A percentile compares a stretch with the other conserved stretches of the same genome.
Evolutionary conservation across 2,329 filamentous ascomycete genomes (phyloP).

Genomic region (Clonostachys sp.): DNA sequence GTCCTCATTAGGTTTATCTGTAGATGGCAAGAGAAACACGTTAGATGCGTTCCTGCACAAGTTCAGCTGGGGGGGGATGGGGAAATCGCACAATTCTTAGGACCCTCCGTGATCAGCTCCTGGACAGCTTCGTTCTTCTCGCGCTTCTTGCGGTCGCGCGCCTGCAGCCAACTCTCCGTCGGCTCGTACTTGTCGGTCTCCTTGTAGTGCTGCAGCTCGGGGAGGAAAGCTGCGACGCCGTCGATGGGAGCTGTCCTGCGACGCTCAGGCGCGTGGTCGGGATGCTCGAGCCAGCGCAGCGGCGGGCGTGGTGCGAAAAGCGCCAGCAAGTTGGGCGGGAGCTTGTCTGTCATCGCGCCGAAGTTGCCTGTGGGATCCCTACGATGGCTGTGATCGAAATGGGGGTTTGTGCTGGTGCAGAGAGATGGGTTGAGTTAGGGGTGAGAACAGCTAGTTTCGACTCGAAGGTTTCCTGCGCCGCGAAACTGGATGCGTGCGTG

Average conservation of each 20-base stretch:
- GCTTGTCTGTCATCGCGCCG: conserved; percentile 84
- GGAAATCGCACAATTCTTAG: conserved; percentile 52
- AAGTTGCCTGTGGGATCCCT: no score
- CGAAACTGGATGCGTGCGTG: no score
- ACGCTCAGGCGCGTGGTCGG: conserved; percentile 78
- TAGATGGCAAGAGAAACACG: conserved; percentile 9
- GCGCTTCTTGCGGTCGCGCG: conserved; percentile 74
- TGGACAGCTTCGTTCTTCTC: conserved; percentile 73
- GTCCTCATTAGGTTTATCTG: conserved; percentile 80
- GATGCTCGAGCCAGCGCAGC: conserved; percentile 80
- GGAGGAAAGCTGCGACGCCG: conserved; percentile 71
- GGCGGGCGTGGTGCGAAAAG: conserved; percentile 94
- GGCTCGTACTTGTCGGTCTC: conserved; percentile 72
- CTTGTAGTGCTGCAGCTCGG: conserved; percentile 71
- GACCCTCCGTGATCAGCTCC: conserved; percentile 57
- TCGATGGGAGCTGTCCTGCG: conserved; percentile 69
- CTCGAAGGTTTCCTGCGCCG: no score
- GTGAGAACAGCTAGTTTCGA: no score
- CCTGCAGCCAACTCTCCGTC: conserved; percentile 90
- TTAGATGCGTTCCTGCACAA: not conserved
- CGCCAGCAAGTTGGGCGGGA: conserved; percentile 85
- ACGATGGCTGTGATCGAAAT: no score
- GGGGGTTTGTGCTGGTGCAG: no score
- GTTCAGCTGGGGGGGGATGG: conserved; percentile 7
- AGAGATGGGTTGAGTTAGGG: no score